Base-by-base conservation (phyloP, 441 rosid genomes). In the Manihot esculenta region DNA sequence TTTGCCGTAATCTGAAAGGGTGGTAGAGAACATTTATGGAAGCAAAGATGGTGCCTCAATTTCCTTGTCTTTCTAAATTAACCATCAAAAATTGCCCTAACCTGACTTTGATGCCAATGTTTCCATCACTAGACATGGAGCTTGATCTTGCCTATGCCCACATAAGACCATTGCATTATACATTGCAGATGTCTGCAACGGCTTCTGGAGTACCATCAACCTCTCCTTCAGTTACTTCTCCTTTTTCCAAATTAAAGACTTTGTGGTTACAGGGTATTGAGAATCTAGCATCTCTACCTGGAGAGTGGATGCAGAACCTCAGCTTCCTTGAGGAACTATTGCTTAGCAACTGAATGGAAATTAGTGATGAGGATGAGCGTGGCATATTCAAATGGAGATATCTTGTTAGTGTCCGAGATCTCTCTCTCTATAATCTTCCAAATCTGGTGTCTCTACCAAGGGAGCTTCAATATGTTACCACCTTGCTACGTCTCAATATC, bases 381-480 rank as follows among this genome's bases (percentile, higher is more conserved):
- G 35, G 35, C 35, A 1, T 30, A 30, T 30, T 30, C 4, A 30
- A 30, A 30, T 30, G 35, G 35, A 30, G 4, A 30, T 30, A 2
- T 30, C 35, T 30, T 30, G 35, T 30, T 30, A 30, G 35, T 30
- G 2, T 30, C 35, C 35, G 35, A 30, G 35, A 30, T 30, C 2
- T 35, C 5, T 0, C 7, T 35, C 0, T 35, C 5, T 35, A 2
- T 35, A 7, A 35, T 35, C 41, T 35, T 2, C 5, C 41, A 35
- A 35, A 5, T 35, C 41, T 77, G 64, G 50, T 51, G 20, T 30
- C 41, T 26, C 72, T 65, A 7, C 72, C 75, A 9, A 27, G 42
- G 35, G 60, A 51, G 72, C 74, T 71, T 58, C 62, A 21, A 20
- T 20, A 49, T 17, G 41, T 77, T 8, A 63, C 76, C 20, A 14